Evolutionary conservation across 73 alveolate species (phyloP), one percentile per base, ranked within the genome.

Genomic region (Loxodes magnus): DNA sequence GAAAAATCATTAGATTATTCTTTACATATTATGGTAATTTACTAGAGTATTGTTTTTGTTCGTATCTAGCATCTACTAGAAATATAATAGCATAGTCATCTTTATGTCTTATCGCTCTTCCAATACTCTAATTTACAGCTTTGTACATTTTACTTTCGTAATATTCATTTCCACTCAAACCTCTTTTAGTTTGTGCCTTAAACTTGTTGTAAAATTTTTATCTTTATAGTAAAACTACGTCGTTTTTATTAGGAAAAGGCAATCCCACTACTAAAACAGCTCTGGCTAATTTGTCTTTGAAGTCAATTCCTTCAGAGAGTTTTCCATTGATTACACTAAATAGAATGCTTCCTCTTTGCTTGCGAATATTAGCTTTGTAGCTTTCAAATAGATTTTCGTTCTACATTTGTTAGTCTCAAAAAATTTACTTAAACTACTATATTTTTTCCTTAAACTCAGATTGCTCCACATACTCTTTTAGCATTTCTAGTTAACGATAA

Each of bases 61-160:
- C n/a, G n/a, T n/a, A n/a, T n/a, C n/a, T n/a, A n/a, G n/a, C n/a
- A 77, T 84, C 96, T 30, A 79, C 64, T 52, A 84, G 65, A 10
- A 79, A 35, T 35, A 84, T 67, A 16, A 61, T 58, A 0, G 89
- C 96, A 79, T 67, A 84, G 63, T 84, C 96, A 61, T 67, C 17
- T 62, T 55, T 78, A 84, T 84, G 93, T 55, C 96, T 67, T 6
- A 84, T 50, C 10, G 72, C 90, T 74, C 96, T 79, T n/a, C 96
- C 96, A 27, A 84, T 75, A 5, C 83, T 59, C 58, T 84, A 88
- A 57, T 74, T 74, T 19, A 74, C 75, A 43, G 74, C 57, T 12
- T 67, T 53, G 43, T 62, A 42, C 34, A 77, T 62, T 16, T 30
- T 25, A 39, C 59, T 71, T 65, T 71, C 85, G 64, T 71, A 71